phyloP scores from a whole-genome alignment of 2,329 filamentous ascomycete species.

The Paradendryphiella salina region DNA sequence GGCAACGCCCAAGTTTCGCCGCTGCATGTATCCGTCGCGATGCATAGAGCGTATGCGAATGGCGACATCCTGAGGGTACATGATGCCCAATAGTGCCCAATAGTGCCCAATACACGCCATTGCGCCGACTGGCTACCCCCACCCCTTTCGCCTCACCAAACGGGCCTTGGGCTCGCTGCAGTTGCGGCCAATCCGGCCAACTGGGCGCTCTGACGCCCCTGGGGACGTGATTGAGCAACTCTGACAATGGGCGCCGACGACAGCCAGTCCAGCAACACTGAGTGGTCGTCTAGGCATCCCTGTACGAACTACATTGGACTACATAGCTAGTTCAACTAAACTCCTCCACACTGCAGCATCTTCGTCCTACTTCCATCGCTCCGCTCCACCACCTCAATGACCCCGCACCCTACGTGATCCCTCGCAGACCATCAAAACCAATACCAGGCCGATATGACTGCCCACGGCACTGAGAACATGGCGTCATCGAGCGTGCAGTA shows the following conservation, averaged over 20 bases:
- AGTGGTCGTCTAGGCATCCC: background rate
- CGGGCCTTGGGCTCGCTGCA: background rate
- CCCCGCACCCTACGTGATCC: too few species aligned
- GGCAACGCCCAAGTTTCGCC: background rate
- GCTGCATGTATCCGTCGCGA: background rate
- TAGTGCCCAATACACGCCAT: background rate
- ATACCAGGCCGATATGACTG: slow-evolving; percentile 31
- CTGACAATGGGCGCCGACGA: background rate
- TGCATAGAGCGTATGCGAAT: slow-evolving; percentile 4
- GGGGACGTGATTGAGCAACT: background rate
- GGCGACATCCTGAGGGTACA: background rate
- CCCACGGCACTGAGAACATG: slow-evolving; percentile 22
- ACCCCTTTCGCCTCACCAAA: background rate
- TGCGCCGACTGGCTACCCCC: background rate
- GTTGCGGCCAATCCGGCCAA: background rate
- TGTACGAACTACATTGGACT: background rate
- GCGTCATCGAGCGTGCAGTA: slow-evolving; percentile 27
- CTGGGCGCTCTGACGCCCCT: background rate
- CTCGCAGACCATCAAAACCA: background rate
- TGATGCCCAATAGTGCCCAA: background rate
- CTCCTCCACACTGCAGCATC: background rate
- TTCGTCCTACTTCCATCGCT: too few species aligned
- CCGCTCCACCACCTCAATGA: too few species aligned
- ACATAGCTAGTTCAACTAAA: background rate
- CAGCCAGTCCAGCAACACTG: background rate